Percentiles rank a stretch among this genome's conserved stretches.
Conservation (phyloP, 208 protist genomes). For the Acanthamoeba healyi region DNA sequence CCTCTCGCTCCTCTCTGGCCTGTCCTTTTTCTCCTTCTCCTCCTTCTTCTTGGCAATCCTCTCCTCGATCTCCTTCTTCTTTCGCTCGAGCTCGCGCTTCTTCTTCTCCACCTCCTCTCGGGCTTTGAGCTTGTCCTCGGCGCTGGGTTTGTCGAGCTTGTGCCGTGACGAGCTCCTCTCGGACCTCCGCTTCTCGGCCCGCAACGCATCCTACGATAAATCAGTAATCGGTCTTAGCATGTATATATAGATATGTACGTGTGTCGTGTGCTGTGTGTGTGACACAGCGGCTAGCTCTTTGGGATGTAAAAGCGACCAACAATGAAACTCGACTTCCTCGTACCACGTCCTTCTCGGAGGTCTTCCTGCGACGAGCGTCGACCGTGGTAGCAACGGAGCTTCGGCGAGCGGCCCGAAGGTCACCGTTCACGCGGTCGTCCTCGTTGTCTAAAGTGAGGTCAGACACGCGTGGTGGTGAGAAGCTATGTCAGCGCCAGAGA, state of each 20-base stretch:
- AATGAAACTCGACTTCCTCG: too few species aligned
- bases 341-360: not conserved
- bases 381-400: constrained; percentile 13
- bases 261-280: too few species aligned
- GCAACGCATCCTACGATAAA: not conserved
- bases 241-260: not conserved
- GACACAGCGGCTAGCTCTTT: too few species aligned
- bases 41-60: constrained; percentile 29
- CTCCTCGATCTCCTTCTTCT: constrained; percentile 44
- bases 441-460: not conserved
- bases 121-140: constrained; percentile 22
- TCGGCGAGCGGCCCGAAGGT: not conserved
- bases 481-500: too few species aligned
- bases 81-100: constrained; percentile 4
- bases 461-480: not conserved
- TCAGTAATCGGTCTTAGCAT: not conserved
- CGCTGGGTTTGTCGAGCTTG: constrained; percentile 17
- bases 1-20: not conserved
- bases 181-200: constrained; percentile 16
- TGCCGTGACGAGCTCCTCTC: constrained; percentile 4
- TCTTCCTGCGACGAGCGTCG: constrained; percentile 28
- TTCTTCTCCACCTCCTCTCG: constrained; percentile 16
- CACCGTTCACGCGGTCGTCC: not conserved
- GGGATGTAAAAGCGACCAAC: not conserved
- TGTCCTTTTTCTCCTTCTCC: constrained; percentile 3